Evolutionary conservation across 1,284 basidiomycete species (phyloP).

Genomic region (Heterobasidion annosum): DNA sequence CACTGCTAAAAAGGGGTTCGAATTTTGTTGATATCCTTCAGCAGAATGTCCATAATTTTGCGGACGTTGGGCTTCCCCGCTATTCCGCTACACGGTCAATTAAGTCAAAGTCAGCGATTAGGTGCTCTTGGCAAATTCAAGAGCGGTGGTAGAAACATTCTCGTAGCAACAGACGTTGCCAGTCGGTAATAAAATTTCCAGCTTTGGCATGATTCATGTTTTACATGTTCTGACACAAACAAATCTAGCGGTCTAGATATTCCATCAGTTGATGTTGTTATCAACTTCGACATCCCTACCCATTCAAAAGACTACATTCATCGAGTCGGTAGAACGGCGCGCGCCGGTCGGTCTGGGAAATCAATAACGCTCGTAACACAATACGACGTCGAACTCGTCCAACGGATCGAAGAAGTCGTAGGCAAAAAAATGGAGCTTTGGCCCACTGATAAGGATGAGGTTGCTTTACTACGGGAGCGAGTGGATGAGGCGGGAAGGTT

Average conservation of each 20-base stretch:
- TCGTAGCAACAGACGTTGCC: conserved; percentile 98
- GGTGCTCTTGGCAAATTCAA: conserved; percentile 98
- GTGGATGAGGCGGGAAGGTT: conserved; percentile 85
- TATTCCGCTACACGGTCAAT: conserved; percentile 92
- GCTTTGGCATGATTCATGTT: conserved; percentile 3
- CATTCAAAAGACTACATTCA: conserved; percentile 99
- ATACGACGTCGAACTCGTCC: conserved; percentile 95
- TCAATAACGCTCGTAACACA: conserved; percentile 96
- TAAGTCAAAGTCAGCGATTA: conserved; percentile 88
- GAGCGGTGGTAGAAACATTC: conserved; percentile 82
- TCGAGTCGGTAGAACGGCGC: conserved; percentile 93
- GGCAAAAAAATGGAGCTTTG: conserved; percentile 92
- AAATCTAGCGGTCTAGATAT: conserved; percentile 82
- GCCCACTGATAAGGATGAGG: conserved; percentile 86
- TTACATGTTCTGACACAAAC: conserved; percentile 18
- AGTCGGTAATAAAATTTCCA: conserved; percentile 50
- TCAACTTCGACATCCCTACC: conserved; percentile 97
- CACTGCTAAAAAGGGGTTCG: neutral
- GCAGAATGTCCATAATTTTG: conserved; percentile 81
- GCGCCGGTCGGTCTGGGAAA: conserved; percentile 93
- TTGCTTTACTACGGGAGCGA: conserved; percentile 82
- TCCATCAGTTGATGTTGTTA: conserved; percentile 91
- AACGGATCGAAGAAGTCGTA: conserved; percentile 89
- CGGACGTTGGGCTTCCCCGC: conserved; percentile 91
- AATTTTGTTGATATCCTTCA: neutral